These are phyloP conservation scores for Ceratorhiza oryzae-sativae DNA, from an alignment of 1,284 basidiomycete species.

Conservation along the genomic window DNA sequence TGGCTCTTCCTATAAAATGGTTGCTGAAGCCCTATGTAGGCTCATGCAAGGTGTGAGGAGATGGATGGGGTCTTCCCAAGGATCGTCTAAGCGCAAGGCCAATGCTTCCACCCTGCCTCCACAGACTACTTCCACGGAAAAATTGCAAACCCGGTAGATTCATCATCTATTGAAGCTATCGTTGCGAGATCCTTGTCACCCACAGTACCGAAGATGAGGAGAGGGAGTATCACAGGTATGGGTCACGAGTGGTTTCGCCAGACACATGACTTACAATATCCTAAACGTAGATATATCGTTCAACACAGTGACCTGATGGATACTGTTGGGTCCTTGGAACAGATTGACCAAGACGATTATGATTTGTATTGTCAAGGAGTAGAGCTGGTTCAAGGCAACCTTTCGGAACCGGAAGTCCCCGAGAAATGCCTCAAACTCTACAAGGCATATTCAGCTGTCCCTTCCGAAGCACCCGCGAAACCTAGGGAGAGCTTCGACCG, in stretches of 20 bases:
- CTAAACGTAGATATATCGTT: conserved; percentile 49
- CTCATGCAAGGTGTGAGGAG: conserved; percentile 75
- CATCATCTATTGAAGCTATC: conserved; percentile 69
- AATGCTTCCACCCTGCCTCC: conserved; percentile 44
- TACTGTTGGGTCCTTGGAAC: conserved; percentile 48
- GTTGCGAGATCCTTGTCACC: conserved; percentile 71
- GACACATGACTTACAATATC: conserved; percentile 30
- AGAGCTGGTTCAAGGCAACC: conserved; percentile 48
- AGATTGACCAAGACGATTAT: conserved; percentile 54
- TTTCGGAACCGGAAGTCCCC: conserved; percentile 31
- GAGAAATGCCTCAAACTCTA: conserved; percentile 34
- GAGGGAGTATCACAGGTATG: conserved; percentile 79
- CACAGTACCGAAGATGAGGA: conserved; percentile 67
- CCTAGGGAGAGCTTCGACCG: conserved; percentile 18
- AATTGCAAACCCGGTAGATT: conserved; percentile 53
- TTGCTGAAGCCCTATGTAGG: conserved; percentile 51
- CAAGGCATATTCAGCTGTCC: neutral
- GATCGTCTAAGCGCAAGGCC: conserved; percentile 48
- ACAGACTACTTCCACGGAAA: neutral
- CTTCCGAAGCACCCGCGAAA: conserved; percentile 14
- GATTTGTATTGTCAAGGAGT: conserved; percentile 51
- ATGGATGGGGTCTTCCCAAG: conserved; percentile 66
- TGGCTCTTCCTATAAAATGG: too few species aligned
- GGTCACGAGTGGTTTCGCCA: conserved; percentile 43
- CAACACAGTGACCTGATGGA: conserved; percentile 52